phyloP scores from a whole-genome alignment of 495 filamentous ascomycete genomes.

The Glarea lozoyensis region DNA sequence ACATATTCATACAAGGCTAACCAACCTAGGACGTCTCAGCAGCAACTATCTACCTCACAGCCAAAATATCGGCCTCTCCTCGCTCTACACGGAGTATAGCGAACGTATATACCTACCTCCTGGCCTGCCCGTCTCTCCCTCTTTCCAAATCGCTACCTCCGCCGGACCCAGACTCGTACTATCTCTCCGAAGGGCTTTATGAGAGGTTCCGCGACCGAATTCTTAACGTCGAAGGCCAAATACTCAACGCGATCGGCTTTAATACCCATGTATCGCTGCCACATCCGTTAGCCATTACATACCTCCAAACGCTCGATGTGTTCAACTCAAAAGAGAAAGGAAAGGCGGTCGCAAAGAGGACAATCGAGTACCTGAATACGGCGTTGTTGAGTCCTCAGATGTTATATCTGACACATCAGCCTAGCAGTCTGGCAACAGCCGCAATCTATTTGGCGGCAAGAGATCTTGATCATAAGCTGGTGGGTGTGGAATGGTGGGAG shows the following conservation, averaged over 20 bases:
- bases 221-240: slow-evolving; percentile 59
- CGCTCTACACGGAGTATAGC: slow-evolving; percentile 68
- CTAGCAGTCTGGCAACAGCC: slow-evolving; percentile 73
- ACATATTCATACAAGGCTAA: neutral
- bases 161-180: slow-evolving; percentile 50
- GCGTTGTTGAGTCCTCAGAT: slow-evolving; percentile 79
- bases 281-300: slow-evolving; percentile 83
- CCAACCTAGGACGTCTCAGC: slow-evolving; percentile 64
- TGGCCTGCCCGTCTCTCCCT: slow-evolving; percentile 55
- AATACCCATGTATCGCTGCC: slow-evolving; percentile 76
- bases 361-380: slow-evolving; percentile 68
- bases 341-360: slow-evolving; percentile 45
- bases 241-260: slow-evolving; percentile 70
- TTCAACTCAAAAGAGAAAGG: slow-evolving; percentile 19
- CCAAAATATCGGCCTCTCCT: slow-evolving; percentile 75
- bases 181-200: slow-evolving; percentile 67
- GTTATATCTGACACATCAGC: slow-evolving; percentile 87
- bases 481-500: slow-evolving; percentile 88
- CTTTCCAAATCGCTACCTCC: slow-evolving; percentile 28
- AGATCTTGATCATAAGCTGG: slow-evolving; percentile 67
- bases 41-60: slow-evolving; percentile 68
- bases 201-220: slow-evolving; percentile 50
- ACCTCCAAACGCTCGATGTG: slow-evolving; percentile 79
- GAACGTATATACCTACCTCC: slow-evolving; percentile 77
- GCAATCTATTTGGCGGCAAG: slow-evolving; percentile 84